A percentile compares a stretch with the other conserved stretches of the same genome.
These are phyloP conservation scores for Magnusiomyces tetraspermus DNA, from an alignment of 1,139 yeast species.

Conservation along the genomic window DNA sequence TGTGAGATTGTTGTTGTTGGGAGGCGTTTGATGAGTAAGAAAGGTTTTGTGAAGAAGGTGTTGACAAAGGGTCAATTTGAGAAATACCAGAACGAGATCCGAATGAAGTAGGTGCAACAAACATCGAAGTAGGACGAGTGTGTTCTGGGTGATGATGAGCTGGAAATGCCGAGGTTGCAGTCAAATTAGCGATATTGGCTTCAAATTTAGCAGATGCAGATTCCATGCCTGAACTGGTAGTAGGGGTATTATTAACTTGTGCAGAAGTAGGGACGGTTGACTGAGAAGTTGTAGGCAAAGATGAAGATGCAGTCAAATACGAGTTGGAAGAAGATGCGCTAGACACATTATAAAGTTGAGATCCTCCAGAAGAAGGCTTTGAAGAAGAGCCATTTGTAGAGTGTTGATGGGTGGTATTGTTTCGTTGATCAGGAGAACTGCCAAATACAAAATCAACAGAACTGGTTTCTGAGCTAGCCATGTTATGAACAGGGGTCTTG, in stretches of 20 bases:
- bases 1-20: neutral
- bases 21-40: neutral
- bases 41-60: neutral
- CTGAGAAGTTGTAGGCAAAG: neutral
- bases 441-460: neutral
- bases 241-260: neutral
- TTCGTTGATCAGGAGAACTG: neutral
- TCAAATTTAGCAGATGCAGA: neutral
- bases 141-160: conserved; percentile 5
- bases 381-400: neutral
- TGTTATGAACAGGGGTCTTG: no score
- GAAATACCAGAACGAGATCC: neutral
- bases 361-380: neutral
- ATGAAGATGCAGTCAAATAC: neutral
- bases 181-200: neutral
- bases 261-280: neutral
- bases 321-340: neutral
- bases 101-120: conserved; percentile 5
- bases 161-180: neutral
- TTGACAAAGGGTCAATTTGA: neutral
- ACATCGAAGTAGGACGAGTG: conserved; percentile 12
- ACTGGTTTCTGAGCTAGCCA: neutral
- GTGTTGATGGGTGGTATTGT: neutral
- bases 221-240: neutral
- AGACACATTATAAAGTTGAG: neutral